These are phyloP conservation scores for Aspergillus cavernicola DNA, from an alignment of 495 filamentous ascomycete species.

Conservation along the genomic window DNA sequence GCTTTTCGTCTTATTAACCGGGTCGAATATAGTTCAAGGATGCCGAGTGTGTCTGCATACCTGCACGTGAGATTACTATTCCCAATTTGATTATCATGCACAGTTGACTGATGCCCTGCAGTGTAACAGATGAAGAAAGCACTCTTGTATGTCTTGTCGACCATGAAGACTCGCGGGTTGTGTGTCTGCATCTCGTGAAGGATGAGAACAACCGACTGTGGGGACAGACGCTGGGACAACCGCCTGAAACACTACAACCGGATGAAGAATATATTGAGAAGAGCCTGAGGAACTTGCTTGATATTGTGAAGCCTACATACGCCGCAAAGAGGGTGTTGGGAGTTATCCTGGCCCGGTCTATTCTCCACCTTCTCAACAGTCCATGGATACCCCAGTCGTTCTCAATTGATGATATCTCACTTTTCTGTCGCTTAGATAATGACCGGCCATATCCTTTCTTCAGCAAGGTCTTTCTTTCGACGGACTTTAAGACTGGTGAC, in stretches of 20 bases:
- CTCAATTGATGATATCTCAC: constrained; percentile 9
- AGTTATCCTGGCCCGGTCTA: constrained; percentile 10
- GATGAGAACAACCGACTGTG: constrained; percentile 8
- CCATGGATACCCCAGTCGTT: constrained; percentile 10
- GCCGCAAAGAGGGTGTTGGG: constrained; percentile 14
- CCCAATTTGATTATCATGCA: not conserved
- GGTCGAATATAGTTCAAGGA: constrained; percentile 10
- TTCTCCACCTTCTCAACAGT: constrained; percentile 14
- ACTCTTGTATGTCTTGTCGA: constrained; percentile 6
- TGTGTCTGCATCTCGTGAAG: constrained; percentile 6
- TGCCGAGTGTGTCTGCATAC: constrained; percentile 2
- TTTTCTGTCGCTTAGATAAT: constrained; percentile 11
- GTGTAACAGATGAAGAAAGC: not conserved
- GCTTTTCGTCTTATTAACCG: constrained; percentile 11
- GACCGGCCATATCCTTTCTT: constrained; percentile 12
- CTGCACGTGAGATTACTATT: not conserved
- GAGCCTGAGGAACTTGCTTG: constrained; percentile 11
- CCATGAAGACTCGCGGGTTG: constrained; percentile 8
- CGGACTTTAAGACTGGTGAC: not conserved
- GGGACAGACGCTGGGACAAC: not conserved
- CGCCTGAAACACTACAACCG: constrained; percentile 7
- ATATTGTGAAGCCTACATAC: constrained; percentile 11
- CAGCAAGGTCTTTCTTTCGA: constrained; percentile 16
- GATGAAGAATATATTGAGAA: constrained; percentile 10
- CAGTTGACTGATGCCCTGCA: not conserved